A percentile compares a stretch with the other conserved stretches of the same genome.
phyloP scores from a whole-genome alignment of 2,329 filamentous ascomycete genomes.

The Blastomyces gilchristii region DNA sequence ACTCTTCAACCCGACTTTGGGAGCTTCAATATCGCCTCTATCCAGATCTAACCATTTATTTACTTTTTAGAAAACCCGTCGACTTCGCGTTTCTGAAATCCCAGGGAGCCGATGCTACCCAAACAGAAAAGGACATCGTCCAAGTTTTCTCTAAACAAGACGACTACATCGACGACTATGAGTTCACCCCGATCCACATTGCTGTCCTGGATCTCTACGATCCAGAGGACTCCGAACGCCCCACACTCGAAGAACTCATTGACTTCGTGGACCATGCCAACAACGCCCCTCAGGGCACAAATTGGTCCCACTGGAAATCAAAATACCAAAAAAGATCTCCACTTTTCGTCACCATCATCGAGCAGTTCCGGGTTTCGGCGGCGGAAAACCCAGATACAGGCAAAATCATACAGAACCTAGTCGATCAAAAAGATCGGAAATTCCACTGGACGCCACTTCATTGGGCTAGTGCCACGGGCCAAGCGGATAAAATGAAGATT shows the following conservation, averaged over 20 bases:
- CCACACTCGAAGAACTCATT: constrained; percentile 14
- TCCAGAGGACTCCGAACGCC: constrained; percentile 13
- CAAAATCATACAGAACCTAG: constrained; percentile 15
- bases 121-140: constrained; percentile 14
- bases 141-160: constrained; percentile 15
- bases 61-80: constrained; percentile 11
- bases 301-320: constrained; percentile 14
- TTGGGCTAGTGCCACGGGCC: constrained; percentile 15
- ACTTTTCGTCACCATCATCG: constrained; percentile 13
- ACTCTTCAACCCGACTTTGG: neutral
- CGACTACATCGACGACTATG: constrained; percentile 14
- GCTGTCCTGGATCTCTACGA: constrained; percentile 16
- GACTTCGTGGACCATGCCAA: constrained; percentile 14
- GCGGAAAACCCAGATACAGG: constrained; percentile 11
- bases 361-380: constrained; percentile 14
- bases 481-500: constrained; percentile 14
- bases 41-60: neutral
- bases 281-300: constrained; percentile 13
- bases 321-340: constrained; percentile 15
- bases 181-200: constrained; percentile 15
- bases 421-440: constrained; percentile 16
- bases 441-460: constrained; percentile 17
- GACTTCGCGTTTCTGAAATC: constrained; percentile 16
- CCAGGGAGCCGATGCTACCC: constrained; percentile 8
- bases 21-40: neutral